Evolutionary conservation across 1,284 basidiomycete genomes (phyloP).

Genomic region (Veloporphyrellus conicus): DNA sequence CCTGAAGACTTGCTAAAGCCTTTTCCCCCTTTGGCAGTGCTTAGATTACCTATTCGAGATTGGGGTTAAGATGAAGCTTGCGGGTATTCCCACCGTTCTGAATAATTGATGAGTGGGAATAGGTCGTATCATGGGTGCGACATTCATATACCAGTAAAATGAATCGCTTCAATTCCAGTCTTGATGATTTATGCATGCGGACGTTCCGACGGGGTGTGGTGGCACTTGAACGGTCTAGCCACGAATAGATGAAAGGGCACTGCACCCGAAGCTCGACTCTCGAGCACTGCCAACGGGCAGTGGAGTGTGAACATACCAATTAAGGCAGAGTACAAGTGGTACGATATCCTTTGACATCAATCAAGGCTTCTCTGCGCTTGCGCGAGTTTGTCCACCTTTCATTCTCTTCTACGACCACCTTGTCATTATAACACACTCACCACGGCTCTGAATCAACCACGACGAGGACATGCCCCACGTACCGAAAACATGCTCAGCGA

Average conservation of each 20-base stretch:
- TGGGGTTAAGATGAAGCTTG: constrained; percentile 72
- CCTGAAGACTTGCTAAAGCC: neutral
- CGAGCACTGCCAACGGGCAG: neutral
- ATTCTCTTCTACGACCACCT: neutral
- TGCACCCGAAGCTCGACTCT: too few relatives aligned
- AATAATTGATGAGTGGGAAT: constrained; percentile 19
- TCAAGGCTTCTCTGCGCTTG: neutral
- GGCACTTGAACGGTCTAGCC: too few relatives aligned
- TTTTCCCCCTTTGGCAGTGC: constrained; percentile 47
- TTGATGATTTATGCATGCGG: too few relatives aligned
- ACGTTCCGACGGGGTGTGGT: too few relatives aligned
- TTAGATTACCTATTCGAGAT: constrained; percentile 86
- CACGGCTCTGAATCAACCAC: neutral
- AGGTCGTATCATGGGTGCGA: too few relatives aligned
- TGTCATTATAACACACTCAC: neutral
- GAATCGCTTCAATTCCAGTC: constrained; percentile 1
- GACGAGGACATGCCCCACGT: constrained; percentile 20
- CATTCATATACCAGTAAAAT: neutral
- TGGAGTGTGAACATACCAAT: neutral
- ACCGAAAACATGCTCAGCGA: constrained; percentile 18
- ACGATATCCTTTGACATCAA: constrained; percentile 9
- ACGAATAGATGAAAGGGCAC: neutral
- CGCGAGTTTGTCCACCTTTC: neutral
- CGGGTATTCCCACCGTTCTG: constrained; percentile 49
- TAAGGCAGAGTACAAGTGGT: constrained; percentile 19